Evolutionary conservation across 768 basidiomycete species (phyloP), one percentile per base, ranked within the genome.

Genomic region (Sistotremastrum suecicum): DNA sequence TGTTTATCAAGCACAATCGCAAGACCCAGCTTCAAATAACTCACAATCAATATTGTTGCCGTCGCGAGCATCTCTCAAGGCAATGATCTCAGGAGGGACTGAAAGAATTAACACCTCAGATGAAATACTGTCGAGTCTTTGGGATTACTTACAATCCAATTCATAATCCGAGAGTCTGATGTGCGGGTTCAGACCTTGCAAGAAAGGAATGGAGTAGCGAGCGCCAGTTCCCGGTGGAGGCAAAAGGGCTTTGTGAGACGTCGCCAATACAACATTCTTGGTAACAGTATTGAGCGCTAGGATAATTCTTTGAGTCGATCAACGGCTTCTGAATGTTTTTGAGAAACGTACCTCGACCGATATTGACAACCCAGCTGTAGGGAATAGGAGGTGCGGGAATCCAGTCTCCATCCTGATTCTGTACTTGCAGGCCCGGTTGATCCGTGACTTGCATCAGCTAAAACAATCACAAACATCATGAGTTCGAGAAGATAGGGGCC

Each of bases 191-290:
- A 58, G 56, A 31, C 42, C 55, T 43, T 88, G 85, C 72, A 89
- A 89, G 64, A 86, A 86, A 0, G 86, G 86, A 0, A 89, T 73
- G 0, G 84, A 87, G 61, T 86, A 88, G 8, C 86, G 77, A 0
- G 83, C 74, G 0, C 75, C 76, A 0, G 67, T 63, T 9, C 52
- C 71, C 6, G 60, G 45, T 2, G 66, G 62, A 1, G 85, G 86
- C 0, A 81, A 83, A 32, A 86, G 61, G 1, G 89, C 86, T 1
- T 81, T 74, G 52, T 89, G 86, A 0, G 81, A 85, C 0, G 86
- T 89, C 2, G 86, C 86, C 10, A 80, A 71, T 3, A 80, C 82
- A 3, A 88, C 67, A 8, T 82, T 82, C 33, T 72, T 72, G 0
- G 86, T 87, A 9, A 72, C 82, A 44, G 80, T 80, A 61, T 89